Conservation (phyloP, 2,329 filamentous ascomycete genomes). For the Sporothrix curviconia region DNA sequence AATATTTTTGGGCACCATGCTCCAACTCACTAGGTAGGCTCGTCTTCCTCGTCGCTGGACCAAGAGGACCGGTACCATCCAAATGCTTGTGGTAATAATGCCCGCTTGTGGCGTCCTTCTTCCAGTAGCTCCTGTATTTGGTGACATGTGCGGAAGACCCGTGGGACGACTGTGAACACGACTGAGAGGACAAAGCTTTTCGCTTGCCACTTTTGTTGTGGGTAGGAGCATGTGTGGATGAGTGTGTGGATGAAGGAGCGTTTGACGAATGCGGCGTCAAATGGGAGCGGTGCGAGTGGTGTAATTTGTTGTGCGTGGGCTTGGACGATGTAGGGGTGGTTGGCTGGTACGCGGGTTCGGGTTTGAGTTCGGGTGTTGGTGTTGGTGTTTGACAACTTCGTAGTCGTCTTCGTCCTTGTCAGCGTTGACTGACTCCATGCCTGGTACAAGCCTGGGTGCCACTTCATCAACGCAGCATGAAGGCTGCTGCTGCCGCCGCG, state of each 20-base stretch:
- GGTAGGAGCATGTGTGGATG: too few species aligned
- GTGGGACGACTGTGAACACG: background rate
- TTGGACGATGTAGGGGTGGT: slow-evolving; percentile 2
- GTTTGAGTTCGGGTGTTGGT: too few species aligned
- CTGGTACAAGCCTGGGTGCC: background rate
- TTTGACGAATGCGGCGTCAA: too few species aligned
- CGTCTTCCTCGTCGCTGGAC: slow-evolving; percentile 7
- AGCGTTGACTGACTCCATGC: background rate
- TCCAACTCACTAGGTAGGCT: background rate
- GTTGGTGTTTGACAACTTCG: slow-evolving; percentile 1
- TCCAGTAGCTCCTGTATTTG: slow-evolving; percentile 11
- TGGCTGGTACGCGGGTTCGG: background rate
- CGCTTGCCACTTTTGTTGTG: too few species aligned
- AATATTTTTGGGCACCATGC: too few species aligned
- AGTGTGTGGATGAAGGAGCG: too few species aligned
- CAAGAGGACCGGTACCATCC: slow-evolving; percentile 12
- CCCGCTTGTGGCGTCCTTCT: slow-evolving; percentile 3
- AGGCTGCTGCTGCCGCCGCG: background rate
- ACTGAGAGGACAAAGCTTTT: slow-evolving; percentile 2
- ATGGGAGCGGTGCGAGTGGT: background rate
- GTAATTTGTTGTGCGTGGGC: background rate
- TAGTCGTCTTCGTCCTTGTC: background rate
- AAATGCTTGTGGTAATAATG: slow-evolving; percentile 8
- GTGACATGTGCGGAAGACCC: background rate
- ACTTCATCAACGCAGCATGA: background rate